A percentile compares a stretch with the other conserved stretches of the same genome.
Evolutionary conservation across 208 protist species (phyloP).

Genomic region (Acanthamoeba royreba): DNA sequence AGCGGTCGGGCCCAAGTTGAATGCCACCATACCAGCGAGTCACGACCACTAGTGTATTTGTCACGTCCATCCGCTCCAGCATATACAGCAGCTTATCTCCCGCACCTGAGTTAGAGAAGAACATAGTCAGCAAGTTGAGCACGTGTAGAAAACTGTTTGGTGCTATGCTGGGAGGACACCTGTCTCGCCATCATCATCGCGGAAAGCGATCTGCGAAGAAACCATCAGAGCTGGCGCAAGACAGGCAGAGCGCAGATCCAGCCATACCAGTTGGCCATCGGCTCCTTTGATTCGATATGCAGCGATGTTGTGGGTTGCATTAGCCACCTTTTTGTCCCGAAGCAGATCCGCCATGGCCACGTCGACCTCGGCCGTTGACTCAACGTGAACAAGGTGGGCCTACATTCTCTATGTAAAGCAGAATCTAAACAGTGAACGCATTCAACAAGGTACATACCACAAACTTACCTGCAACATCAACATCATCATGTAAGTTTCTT

Average conservation of each 20-base stretch:
- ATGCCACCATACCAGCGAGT: conserved; percentile 95
- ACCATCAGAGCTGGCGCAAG: no score
- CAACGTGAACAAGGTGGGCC: conserved; percentile 42
- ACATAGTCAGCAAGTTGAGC: background rate
- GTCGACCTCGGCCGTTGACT: conserved; percentile 42
- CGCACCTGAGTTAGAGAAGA: background rate
- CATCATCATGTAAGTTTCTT: no score
- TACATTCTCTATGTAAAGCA: no score
- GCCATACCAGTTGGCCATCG: background rate
- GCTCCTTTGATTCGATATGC: conserved; percentile 86
- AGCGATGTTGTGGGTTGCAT: conserved; percentile 84
- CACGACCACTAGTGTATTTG: conserved; percentile 82
- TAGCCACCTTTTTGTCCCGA: conserved; percentile 53
- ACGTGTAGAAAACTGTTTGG: background rate
- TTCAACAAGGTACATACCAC: background rate
- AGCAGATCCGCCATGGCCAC: conserved; percentile 13
- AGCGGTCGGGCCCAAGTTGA: conserved; percentile 90
- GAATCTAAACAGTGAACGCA: background rate
- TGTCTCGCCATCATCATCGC: conserved; percentile 93
- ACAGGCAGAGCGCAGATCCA: no score
- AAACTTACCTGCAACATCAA: conserved; percentile 2
- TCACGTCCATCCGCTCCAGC: conserved; percentile 48
- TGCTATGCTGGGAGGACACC: conserved; percentile 69
- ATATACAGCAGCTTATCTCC: conserved; percentile 57
- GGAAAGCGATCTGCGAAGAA: conserved; percentile 76